A percentile compares a stretch with the other conserved stretches of the same genome.
phyloP scores from a whole-genome alignment of 805 yeast species.

The Geotrichum ghanense region DNA sequence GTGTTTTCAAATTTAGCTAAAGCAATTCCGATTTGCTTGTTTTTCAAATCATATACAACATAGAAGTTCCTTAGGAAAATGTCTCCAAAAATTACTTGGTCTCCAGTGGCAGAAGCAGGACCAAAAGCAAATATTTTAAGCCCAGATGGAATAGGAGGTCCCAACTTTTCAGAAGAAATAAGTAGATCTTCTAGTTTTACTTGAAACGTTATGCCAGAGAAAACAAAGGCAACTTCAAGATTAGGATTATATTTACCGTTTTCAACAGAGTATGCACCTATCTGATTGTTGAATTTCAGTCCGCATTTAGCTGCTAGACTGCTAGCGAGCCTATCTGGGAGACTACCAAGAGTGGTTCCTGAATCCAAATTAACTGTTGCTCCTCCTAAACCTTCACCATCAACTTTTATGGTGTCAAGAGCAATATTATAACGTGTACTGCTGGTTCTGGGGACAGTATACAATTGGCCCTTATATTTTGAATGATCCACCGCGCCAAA shows the following conservation, averaged over 20 bases:
- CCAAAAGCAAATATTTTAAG: not conserved
- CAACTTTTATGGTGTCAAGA: constrained; percentile 1
- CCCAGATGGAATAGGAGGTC: not conserved
- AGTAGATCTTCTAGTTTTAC: not conserved
- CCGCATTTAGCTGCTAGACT: not conserved
- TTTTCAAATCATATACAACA: constrained; percentile 11
- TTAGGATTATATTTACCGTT: not conserved
- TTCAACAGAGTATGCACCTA: not conserved
- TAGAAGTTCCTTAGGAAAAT: constrained; percentile 13
- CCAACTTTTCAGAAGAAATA: not conserved
- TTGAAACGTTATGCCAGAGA: not conserved
- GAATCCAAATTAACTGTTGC: constrained; percentile 16
- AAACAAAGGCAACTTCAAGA: not conserved
- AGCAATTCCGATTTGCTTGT: constrained; percentile 13
- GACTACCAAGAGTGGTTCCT: constrained; percentile 9
- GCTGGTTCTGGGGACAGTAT: constrained; percentile 15
- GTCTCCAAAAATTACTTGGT: constrained; percentile 11
- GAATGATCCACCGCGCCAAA: constrained; percentile 45
- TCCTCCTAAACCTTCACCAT: constrained; percentile 4
- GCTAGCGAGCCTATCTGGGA: not conserved
- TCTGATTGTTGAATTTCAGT: not conserved
- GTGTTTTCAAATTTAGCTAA: constrained; percentile 7
- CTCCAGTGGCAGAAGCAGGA: constrained; percentile 1
- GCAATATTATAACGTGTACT: constrained; percentile 6
- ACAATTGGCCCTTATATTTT: constrained; percentile 32